phyloP scores from a whole-genome alignment of 306 rosid genomes.

The Malus orientalis region DNA sequence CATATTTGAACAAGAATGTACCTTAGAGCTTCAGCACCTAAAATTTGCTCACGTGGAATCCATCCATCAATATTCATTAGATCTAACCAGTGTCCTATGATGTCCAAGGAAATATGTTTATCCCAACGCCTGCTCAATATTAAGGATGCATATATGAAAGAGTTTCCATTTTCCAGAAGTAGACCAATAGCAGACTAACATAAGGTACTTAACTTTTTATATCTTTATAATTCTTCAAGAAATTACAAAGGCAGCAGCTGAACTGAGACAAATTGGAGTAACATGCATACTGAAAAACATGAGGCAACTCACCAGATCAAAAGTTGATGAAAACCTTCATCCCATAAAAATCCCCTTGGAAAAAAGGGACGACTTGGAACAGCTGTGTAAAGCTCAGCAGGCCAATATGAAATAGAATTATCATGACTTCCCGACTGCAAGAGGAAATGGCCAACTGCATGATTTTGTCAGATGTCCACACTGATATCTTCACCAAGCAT shows the following conservation, averaged over 20 bases:
- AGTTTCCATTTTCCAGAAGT: not conserved
- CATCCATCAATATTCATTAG: constrained; percentile 93
- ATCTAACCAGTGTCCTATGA: constrained; percentile 95
- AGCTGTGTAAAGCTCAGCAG: constrained; percentile 92
- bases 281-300: not conserved
- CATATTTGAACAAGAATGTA: constrained; percentile 23
- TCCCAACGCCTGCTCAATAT: constrained; percentile 86
- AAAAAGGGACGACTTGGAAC: constrained; percentile 92
- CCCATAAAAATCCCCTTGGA: constrained; percentile 99
- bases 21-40: constrained; percentile 95
- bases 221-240: not conserved
- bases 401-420: constrained; percentile 67
- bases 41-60: constrained; percentile 99
- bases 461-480: constrained; percentile 24
- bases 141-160: constrained; percentile 2
- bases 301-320: constrained; percentile 62
- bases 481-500: constrained; percentile 6
- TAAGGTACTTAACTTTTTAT: not conserved
- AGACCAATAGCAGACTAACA: not conserved
- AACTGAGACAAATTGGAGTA: constrained; percentile 4
- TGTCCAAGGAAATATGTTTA: constrained; percentile 69
- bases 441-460: constrained; percentile 24
- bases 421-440: constrained; percentile 53
- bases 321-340: constrained; percentile 97
- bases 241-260: not conserved